A percentile compares a stretch with the other conserved stretches of the same genome.
Evolutionary conservation across 1,284 basidiomycete species (phyloP).

Genomic region (Rhodofomes roseus): DNA sequence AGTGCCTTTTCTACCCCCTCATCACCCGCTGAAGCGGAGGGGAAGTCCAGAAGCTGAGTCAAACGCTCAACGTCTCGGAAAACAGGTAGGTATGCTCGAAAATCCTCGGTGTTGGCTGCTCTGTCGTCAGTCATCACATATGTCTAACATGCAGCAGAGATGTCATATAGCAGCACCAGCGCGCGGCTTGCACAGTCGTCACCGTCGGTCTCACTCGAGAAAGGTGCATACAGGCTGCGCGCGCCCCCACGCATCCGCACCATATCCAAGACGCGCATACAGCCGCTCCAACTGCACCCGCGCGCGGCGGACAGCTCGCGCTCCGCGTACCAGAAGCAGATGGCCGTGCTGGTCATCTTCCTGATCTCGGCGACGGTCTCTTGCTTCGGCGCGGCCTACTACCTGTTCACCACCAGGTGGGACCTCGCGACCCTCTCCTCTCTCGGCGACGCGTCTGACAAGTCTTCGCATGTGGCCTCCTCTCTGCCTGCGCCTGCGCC

Average conservation of each 20-base stretch:
- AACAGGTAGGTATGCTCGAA: not conserved
- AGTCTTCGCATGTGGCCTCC: not conserved
- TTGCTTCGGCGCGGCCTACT: conserved; percentile 59
- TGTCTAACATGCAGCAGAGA: not conserved
- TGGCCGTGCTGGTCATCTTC: conserved; percentile 38
- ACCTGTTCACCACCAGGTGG: conserved; percentile 63
- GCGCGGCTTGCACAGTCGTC: conserved; percentile 35
- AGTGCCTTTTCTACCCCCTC: too few relatives aligned
- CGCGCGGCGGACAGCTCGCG: conserved; percentile 3
- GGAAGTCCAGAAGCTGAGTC: too few relatives aligned
- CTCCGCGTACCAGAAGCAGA: conserved; percentile 23
- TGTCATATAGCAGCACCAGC: conserved; percentile 11
- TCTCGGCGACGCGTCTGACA: conserved; percentile 3
- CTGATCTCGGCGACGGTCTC: conserved; percentile 45
- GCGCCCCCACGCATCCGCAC: conserved; percentile 35
- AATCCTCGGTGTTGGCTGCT: not conserved
- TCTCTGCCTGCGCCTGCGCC: not conserved
- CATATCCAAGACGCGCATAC: conserved; percentile 14
- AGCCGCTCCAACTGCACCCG: conserved; percentile 3
- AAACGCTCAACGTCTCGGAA: too few relatives aligned
- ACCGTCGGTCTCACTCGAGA: conserved; percentile 61
- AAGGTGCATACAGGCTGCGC: conserved; percentile 58
- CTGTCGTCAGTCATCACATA: not conserved
- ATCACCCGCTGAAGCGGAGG: too few relatives aligned
- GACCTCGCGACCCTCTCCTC: conserved; percentile 13